Evolutionary conservation across 148 eudicot genomes (phyloP), one percentile per base, ranked within the genome.

Genomic region (Rhododendron henanense): DNA sequence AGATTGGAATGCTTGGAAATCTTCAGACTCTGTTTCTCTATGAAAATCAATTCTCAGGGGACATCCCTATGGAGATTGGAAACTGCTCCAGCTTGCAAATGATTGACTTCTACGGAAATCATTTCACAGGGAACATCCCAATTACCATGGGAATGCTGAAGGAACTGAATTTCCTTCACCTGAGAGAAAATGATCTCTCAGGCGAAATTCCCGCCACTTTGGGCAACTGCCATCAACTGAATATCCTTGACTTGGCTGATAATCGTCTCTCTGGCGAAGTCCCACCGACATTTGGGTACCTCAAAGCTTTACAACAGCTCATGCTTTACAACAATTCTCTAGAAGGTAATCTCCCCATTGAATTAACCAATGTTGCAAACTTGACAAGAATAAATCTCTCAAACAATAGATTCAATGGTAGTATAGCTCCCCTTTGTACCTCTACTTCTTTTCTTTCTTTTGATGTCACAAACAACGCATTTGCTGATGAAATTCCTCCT

Each of bases 311-410:
- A 61, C 87, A 95, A 83, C 95, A 95, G 93, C 85, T 97, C 16
- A 95, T 95, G 99, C 92, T 97, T 14, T 95, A 97, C 87, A 97
- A 97, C 86, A 95, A 95, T 75, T 92, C 98, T 16, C 92, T 95
- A 28, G 91, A 91, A 90, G 99, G 99, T 84, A 94, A 87, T 51
- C 85, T 97, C 39, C 96, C 98, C 53, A 89, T 63, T 74, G 92
- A 91, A 63, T 90, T 97, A 28, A 84, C 87, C 78, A 88, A 88
- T 78, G 57, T 97, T 25, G 63, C 91, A 1, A 97, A 95, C 79
- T 39, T 97, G 82, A 95, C 99, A 8, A 91, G 99, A 87, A 85
- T 97, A 41, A 95, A 97, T 90, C 91, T 97, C 78, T 97, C 99
- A 10, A 88, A 90, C 84, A 97, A 97, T 85, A 94, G 89, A 77